These are phyloP conservation scores for Gyrodon lividus DNA, from an alignment of 768 basidiomycete genomes.

Conservation along the genomic window DNA sequence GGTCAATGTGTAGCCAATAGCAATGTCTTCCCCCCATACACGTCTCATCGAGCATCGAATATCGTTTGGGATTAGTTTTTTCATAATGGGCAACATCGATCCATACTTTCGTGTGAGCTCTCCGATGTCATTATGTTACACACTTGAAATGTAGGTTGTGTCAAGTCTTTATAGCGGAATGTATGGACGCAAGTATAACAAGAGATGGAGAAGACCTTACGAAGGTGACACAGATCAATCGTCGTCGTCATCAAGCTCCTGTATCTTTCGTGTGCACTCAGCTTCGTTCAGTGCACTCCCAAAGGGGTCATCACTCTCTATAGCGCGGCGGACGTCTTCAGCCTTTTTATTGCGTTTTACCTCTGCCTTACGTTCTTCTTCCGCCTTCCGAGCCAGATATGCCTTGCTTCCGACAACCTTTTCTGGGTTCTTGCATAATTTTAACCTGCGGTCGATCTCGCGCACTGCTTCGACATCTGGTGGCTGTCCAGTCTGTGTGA, in stretches of 20 bases:
- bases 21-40: slow-evolving; percentile 19
- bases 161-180: not conserved
- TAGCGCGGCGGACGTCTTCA: slow-evolving; percentile 41
- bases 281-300: slow-evolving; percentile 49
- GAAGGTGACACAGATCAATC: slow-evolving; percentile 20
- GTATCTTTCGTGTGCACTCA: slow-evolving; percentile 26
- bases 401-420: slow-evolving; percentile 90
- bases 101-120: not conserved
- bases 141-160: not conserved
- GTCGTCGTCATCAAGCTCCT: slow-evolving; percentile 58
- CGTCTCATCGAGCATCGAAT: slow-evolving; percentile 22
- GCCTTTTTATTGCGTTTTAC: slow-evolving; percentile 69
- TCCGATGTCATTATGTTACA: not conserved
- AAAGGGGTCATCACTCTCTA: slow-evolving; percentile 68
- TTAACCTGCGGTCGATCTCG: slow-evolving; percentile 84
- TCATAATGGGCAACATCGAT: slow-evolving; percentile 22
- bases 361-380: slow-evolving; percentile 66
- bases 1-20: slow-evolving; percentile 69
- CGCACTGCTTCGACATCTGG: slow-evolving; percentile 84
- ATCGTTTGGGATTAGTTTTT: slow-evolving; percentile 21
- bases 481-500: slow-evolving; percentile 51
- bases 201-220: not conserved
- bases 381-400: slow-evolving; percentile 68
- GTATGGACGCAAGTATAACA: not conserved
- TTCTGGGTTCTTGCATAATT: slow-evolving; percentile 92